Percentiles rank a stretch among this genome's conserved stretches.
Evolutionary conservation across 106 monocot species (phyloP).

Genomic region (Phalaenopsis equestris): DNA sequence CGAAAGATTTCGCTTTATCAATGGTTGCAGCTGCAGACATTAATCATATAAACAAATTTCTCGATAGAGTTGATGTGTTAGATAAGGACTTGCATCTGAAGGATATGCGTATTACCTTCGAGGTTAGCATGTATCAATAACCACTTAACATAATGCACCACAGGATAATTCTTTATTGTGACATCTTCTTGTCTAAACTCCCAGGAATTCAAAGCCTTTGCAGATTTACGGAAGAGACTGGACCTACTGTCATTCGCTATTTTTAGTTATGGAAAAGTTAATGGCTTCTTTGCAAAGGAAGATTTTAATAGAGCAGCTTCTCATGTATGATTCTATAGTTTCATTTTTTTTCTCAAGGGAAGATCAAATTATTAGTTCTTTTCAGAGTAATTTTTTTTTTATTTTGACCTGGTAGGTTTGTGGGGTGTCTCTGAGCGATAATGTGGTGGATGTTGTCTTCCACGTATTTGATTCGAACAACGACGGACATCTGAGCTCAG

Average conservation of each 20-base stretch:
- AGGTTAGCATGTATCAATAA: slow-evolving; percentile 35
- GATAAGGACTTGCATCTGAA: slow-evolving; percentile 29
- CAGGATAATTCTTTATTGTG: neutral
- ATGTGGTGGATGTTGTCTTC: slow-evolving; percentile 69
- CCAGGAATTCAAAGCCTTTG: slow-evolving; percentile 92
- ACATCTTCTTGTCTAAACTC: neutral
- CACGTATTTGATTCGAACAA: slow-evolving; percentile 77
- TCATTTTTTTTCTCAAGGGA: no score
- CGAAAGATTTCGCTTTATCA: slow-evolving; percentile 92
- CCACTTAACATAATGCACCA: neutral
- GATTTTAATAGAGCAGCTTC: slow-evolving; percentile 83
- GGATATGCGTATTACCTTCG: slow-evolving; percentile 61
- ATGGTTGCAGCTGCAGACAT: slow-evolving; percentile 86
- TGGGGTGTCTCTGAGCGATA: slow-evolving; percentile 58
- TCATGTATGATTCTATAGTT: slow-evolving; percentile 38
- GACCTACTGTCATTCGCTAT: slow-evolving; percentile 60
- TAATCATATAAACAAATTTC: slow-evolving; percentile 70
- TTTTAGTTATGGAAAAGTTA: slow-evolving; percentile 73
- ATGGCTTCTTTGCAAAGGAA: slow-evolving; percentile 70
- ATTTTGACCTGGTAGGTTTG: slow-evolving; percentile 48
- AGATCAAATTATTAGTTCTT: no score
- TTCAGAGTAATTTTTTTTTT: neutral
- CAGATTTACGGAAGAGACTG: slow-evolving; percentile 56
- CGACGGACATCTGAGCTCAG: slow-evolving; percentile 60
- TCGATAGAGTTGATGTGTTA: slow-evolving; percentile 71